phyloP scores from a whole-genome alignment of 768 basidiomycete genomes.

The Lentinula boryana region DNA sequence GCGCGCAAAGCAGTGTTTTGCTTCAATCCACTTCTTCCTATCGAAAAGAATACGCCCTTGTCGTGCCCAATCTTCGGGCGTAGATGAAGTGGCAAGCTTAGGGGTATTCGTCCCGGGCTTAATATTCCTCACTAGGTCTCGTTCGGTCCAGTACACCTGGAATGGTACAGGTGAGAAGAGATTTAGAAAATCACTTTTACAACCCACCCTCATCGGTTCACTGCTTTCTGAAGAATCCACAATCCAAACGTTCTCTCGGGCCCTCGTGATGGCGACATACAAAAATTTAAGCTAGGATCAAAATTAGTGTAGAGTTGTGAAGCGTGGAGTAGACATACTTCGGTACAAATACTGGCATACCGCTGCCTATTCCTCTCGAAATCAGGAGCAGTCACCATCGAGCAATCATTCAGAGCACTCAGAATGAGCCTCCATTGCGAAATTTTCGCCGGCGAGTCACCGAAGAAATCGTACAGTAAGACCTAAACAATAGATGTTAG shows the following conservation, averaged over 20 bases:
- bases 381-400: conserved; percentile 27
- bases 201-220: conserved; percentile 50
- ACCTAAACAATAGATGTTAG: conserved; percentile 37
- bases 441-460: conserved; percentile 45
- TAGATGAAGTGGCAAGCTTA: conserved; percentile 36
- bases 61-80: conserved; percentile 37
- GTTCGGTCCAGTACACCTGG: conserved; percentile 37
- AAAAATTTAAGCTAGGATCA: conserved; percentile 50
- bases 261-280: conserved; percentile 71
- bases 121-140: conserved; percentile 29
- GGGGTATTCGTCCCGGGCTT: conserved; percentile 33
- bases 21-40: conserved; percentile 26
- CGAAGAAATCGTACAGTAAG: conserved; percentile 70
- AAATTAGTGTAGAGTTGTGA: background rate
- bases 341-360: conserved; percentile 52
- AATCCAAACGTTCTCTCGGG: conserved; percentile 66
- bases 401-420: conserved; percentile 27
- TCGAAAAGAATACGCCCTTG: conserved; percentile 35
- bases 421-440: conserved; percentile 59
- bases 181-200: background rate
- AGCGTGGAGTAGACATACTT: conserved; percentile 29
- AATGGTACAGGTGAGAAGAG: background rate
- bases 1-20: conserved; percentile 39
- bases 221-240: conserved; percentile 53
- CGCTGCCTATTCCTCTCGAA: conserved; percentile 46